Evolutionary conservation across 2,329 filamentous ascomycete species (phyloP).

Genomic region (Anthostomella pinea): DNA sequence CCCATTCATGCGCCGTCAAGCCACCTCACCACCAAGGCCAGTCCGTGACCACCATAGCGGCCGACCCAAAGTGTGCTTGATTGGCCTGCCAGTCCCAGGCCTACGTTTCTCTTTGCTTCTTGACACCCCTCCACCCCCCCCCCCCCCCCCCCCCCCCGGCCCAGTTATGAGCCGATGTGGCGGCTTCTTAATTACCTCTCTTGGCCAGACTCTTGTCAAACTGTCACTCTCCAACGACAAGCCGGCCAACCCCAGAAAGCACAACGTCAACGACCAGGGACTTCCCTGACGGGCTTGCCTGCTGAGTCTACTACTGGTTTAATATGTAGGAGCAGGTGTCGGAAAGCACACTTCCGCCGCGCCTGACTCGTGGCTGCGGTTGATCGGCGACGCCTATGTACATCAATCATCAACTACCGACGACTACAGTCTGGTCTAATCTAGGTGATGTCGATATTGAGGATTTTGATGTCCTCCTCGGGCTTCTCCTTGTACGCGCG

Average conservation of each 20-base stretch:
- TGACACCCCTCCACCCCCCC: too few species aligned
- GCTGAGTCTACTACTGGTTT: too few species aligned
- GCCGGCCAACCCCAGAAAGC: constrained; percentile 2
- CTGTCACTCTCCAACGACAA: background rate
- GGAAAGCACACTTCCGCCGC: background rate
- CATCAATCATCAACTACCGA: constrained; percentile 7
- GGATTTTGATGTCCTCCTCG: constrained; percentile 94
- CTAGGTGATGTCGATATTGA: constrained; percentile 71
- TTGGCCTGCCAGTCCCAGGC: background rate
- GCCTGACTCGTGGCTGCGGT: constrained; percentile 1
- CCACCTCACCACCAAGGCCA: too few species aligned
- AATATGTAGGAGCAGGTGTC: too few species aligned
- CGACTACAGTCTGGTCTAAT: constrained; percentile 6
- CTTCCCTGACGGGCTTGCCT: too few species aligned
- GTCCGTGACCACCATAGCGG: constrained; percentile 2
- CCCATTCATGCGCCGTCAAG: too few species aligned
- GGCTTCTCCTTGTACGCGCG: constrained; percentile 89
- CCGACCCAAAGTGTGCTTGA: background rate
- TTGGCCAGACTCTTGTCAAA: background rate
- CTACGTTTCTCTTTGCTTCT: background rate
- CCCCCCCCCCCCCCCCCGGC: background rate
- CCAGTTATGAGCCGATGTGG: constrained; percentile 3
- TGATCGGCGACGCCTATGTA: background rate
- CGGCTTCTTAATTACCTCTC: constrained; percentile 3
- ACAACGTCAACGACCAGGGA: background rate